Percentiles rank a stretch among this genome's conserved stretches.
Conservation (phyloP, 371 early-diverging fungal genomes). For the Lichtheimia ornata region DNA sequence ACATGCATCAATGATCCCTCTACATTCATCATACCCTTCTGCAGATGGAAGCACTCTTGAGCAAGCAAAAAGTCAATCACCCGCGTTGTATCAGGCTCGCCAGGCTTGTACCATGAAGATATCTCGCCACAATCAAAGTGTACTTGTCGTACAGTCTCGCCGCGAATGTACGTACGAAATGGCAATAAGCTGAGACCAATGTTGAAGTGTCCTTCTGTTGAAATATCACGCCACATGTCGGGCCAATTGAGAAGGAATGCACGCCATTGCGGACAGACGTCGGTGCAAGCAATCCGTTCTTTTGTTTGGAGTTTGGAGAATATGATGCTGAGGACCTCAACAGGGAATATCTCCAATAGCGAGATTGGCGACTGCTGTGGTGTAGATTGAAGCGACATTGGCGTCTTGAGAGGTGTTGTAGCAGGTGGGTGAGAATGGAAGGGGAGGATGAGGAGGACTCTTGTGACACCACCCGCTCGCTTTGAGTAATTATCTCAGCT, state of each 20-base stretch:
- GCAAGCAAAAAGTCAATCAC: not conserved
- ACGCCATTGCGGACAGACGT: not conserved
- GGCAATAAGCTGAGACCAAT: not conserved
- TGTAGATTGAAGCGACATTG: not conserved
- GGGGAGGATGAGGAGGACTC: too few relatives aligned
- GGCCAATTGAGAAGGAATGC: not conserved
- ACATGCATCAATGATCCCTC: too few relatives aligned
- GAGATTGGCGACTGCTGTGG: not conserved
- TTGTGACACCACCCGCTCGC: too few relatives aligned
- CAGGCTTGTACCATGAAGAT: not conserved
- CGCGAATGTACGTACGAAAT: not conserved
- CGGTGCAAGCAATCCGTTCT: not conserved
- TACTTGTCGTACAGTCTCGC: not conserved
- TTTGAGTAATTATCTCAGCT: too few relatives aligned
- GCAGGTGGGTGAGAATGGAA: too few relatives aligned
- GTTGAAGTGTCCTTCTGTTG: conserved; percentile 1
- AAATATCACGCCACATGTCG: conserved; percentile 1
- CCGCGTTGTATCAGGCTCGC: not conserved
- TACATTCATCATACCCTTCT: not conserved
- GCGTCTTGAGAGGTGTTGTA: not conserved
- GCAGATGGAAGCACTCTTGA: not conserved
- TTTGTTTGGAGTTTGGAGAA: not conserved
- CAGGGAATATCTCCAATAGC: not conserved
- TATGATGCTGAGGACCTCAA: not conserved
- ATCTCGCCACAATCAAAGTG: not conserved